These are phyloP conservation scores for Microdochium paspali DNA, from an alignment of 2,329 filamentous ascomycete species.

Conservation along the genomic window DNA sequence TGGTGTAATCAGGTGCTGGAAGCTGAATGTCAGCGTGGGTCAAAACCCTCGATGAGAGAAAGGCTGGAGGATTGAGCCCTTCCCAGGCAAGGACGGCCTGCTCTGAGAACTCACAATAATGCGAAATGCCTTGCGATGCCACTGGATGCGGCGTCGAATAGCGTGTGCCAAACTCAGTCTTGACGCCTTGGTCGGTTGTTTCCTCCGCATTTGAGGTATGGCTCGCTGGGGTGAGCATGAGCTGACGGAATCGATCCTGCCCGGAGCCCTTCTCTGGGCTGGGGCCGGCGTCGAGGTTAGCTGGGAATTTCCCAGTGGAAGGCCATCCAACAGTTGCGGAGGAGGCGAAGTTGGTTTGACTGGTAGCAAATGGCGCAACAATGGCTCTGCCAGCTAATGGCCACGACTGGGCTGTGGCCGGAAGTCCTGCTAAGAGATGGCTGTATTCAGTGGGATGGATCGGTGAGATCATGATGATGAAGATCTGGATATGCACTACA, in stretches of 20 bases:
- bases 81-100: too few species aligned
- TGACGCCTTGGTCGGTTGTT: neutral
- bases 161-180: neutral
- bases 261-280: conserved; percentile 14
- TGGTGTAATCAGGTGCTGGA: neutral
- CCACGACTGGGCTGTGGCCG: neutral
- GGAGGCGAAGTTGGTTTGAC: neutral
- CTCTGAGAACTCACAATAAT: neutral
- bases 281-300: conserved; percentile 6
- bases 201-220: neutral
- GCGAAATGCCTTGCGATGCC: neutral
- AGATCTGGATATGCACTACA: neutral
- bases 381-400: neutral
- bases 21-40: neutral
- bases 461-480: neutral
- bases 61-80: too few species aligned
- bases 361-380: neutral
- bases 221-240: conserved; percentile 5
- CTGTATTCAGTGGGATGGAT: neutral
- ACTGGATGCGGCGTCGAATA: neutral
- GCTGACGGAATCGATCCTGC: conserved; percentile 15
- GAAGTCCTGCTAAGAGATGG: neutral
- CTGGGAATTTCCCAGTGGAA: neutral
- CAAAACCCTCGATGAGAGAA: too few species aligned
- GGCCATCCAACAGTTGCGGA: neutral